These are phyloP conservation scores for Cystofilobasidium ferigula DNA, from an alignment of 768 basidiomycete genomes.

Conservation along the genomic window DNA sequence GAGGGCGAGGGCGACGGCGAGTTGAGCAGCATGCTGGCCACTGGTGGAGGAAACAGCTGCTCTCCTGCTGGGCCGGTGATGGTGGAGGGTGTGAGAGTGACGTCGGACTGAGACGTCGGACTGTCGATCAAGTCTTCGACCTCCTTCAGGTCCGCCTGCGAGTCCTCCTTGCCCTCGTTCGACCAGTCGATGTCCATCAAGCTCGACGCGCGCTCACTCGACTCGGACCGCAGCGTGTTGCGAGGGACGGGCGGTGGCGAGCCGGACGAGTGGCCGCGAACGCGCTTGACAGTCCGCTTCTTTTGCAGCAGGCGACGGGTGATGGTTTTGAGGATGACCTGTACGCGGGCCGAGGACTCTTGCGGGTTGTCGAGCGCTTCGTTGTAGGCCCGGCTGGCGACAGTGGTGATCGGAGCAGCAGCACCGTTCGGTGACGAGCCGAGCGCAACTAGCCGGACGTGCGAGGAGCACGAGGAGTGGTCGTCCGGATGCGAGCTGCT, in stretches of 20 bases:
- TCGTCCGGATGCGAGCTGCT: not conserved
- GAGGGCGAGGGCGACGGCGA: not conserved
- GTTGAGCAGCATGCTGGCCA: not conserved
- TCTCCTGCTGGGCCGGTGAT: not conserved
- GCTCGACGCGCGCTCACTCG: not conserved
- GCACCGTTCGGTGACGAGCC: conserved; percentile 11
- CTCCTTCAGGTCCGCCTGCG: not conserved
- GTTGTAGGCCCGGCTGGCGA: conserved; percentile 24
- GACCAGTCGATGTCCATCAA: conserved; percentile 1
- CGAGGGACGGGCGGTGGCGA: conserved; percentile 1
- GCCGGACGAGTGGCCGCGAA: conserved; percentile 10
- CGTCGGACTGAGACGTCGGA: not conserved
- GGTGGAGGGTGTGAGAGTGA: not conserved
- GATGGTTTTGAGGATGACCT: conserved; percentile 36
- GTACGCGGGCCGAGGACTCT: conserved; percentile 31
- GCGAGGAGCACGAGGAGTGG: conserved; percentile 9
- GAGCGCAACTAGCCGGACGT: conserved; percentile 16
- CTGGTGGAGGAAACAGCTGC: not conserved
- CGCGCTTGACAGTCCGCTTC: conserved; percentile 31
- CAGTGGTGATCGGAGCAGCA: not conserved
- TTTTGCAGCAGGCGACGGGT: conserved; percentile 35
- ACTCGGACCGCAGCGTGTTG: not conserved
- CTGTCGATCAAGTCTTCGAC: conserved; percentile 3
- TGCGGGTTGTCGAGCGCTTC: conserved; percentile 33
- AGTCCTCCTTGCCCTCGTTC: not conserved